Conservation (phyloP, 352 stramenopile genomes). For the Phytophthora pluvialis region DNA sequence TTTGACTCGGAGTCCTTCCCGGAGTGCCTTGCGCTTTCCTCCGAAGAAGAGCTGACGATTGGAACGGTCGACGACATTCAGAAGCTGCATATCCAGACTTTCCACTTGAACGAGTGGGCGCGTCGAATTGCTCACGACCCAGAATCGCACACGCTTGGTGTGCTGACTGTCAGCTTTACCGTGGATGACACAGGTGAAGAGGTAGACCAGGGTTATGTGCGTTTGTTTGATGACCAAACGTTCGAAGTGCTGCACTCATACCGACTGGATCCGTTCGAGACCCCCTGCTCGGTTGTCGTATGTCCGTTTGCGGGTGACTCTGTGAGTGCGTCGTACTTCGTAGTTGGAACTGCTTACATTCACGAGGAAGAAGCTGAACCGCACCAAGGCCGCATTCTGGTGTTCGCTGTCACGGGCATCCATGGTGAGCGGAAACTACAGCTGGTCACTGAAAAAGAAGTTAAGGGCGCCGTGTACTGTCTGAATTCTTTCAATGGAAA, state of each 20-base stretch:
- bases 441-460: slow-evolving; percentile 92
- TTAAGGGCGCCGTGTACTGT: slow-evolving; percentile 96
- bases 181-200: slow-evolving; percentile 86
- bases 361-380: slow-evolving; percentile 95
- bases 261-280: slow-evolving; percentile 89
- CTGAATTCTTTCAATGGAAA: slow-evolving; percentile 95
- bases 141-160: slow-evolving; percentile 81
- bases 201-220: slow-evolving; percentile 91
- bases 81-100: slow-evolving; percentile 98
- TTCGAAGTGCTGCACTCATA: slow-evolving; percentile 94
- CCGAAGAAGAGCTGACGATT: slow-evolving; percentile 95
- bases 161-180: slow-evolving; percentile 84
- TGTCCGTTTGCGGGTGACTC: slow-evolving; percentile 84
- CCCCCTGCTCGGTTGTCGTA: slow-evolving; percentile 83
- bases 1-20: slow-evolving; percentile 94
- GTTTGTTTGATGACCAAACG: slow-evolving; percentile 97
- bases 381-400: slow-evolving; percentile 94
- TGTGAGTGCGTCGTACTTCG: slow-evolving; percentile 77
- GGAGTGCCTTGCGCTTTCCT: slow-evolving; percentile 96
- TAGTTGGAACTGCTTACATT: slow-evolving; percentile 92
- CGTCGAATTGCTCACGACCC: slow-evolving; percentile 91
- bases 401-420: slow-evolving; percentile 89
- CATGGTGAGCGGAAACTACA: slow-evolving; percentile 88
- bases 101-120: slow-evolving; percentile 94
- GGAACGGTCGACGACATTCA: slow-evolving; percentile 99